Percentiles rank a stretch among this genome's conserved stretches.
phyloP scores from a whole-genome alignment of 202 grass and related monocot species.

The Panicum virgatum region DNA sequence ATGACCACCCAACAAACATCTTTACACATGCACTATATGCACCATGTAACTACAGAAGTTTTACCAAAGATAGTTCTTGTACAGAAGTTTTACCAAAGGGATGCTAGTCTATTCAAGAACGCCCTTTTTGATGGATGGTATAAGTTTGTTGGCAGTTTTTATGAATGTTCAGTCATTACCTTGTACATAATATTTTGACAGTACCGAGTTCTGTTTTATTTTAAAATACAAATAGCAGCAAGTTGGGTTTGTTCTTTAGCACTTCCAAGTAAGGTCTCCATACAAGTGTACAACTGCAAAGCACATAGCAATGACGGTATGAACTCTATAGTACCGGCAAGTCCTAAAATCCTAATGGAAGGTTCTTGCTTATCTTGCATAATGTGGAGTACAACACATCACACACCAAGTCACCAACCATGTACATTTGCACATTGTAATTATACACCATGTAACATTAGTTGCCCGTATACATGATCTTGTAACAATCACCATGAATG shows the following conservation, averaged over 20 bases:
- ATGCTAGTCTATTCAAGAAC: neutral
- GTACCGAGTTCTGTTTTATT: neutral
- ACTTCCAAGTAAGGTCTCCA: neutral
- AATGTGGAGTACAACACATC: neutral
- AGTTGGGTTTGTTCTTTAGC: neutral
- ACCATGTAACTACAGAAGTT: conserved; percentile 6
- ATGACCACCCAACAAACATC: neutral
- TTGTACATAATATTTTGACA: neutral
- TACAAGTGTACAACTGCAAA: neutral
- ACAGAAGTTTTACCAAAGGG: neutral
- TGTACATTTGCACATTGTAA: conserved; percentile 8
- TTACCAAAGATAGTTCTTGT: neutral
- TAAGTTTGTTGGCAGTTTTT: neutral
- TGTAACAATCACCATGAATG: neutral
- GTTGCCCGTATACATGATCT: conserved; percentile 4
- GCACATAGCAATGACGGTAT: too few relatives aligned
- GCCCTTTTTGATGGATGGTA: neutral
- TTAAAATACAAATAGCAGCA: neutral
- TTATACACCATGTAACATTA: conserved; percentile 22
- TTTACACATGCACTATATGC: neutral
- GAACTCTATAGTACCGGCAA: neutral
- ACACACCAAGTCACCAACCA: neutral
- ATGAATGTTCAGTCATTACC: too few relatives aligned
- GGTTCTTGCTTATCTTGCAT: neutral
- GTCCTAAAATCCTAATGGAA: neutral